These are phyloP conservation scores for Nicotiana sylvestris DNA, from an alignment of 257 asterid genomes.

Conservation along the genomic window DNA sequence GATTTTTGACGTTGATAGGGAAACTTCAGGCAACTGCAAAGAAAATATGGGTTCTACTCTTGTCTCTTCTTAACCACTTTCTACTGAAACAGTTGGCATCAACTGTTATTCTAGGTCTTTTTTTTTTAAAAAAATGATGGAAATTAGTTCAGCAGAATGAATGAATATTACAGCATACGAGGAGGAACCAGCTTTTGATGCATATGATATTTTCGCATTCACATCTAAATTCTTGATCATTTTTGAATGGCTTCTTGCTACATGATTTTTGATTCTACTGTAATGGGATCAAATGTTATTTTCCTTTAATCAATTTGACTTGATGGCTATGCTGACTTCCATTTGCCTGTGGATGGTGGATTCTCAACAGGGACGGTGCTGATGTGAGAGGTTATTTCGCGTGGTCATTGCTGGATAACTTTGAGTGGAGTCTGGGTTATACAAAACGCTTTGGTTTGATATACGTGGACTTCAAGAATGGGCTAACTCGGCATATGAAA, in stretches of 20 bases:
- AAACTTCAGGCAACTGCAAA: neutral
- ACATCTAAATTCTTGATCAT: neutral
- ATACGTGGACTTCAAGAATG: constrained; percentile 41
- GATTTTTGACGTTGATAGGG: neutral
- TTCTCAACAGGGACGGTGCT: constrained; percentile 21
- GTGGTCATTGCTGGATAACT: constrained; percentile 28
- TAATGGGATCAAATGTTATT: neutral
- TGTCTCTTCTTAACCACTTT: neutral
- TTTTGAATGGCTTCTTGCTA: neutral
- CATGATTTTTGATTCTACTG: neutral
- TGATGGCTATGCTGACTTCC: neutral
- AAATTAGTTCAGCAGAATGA: no score
- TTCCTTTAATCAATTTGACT: neutral
- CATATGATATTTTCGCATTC: neutral
- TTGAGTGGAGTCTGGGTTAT: constrained; percentile 28
- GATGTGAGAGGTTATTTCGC: constrained; percentile 27
- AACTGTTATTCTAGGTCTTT: neutral
- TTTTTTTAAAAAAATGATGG: no score
- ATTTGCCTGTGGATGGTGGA: neutral
- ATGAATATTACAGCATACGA: neutral
- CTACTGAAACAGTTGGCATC: neutral
- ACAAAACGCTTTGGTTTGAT: constrained; percentile 30
- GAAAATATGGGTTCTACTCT: neutral
- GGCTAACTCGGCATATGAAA: constrained; percentile 36
- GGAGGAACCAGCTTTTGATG: neutral